These are phyloP conservation scores for Exidia glandulosa DNA, from an alignment of 768 basidiomycete species.

Conservation along the genomic window DNA sequence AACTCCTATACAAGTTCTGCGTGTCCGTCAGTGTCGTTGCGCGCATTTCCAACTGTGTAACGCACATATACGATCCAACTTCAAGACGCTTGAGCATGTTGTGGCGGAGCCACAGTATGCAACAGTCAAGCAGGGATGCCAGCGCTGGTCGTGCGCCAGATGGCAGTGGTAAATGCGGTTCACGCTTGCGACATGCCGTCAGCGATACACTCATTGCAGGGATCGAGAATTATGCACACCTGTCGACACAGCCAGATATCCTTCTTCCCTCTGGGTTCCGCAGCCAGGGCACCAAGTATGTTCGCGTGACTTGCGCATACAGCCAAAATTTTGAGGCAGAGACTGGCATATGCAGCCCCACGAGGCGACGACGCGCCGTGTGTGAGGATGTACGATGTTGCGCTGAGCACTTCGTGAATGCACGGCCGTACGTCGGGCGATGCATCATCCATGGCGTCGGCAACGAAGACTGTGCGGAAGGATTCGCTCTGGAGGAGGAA, in stretches of 20 bases:
- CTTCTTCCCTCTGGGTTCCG: slow-evolving; percentile 20
- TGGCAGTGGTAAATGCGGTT: slow-evolving; percentile 37
- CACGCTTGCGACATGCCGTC: slow-evolving; percentile 25
- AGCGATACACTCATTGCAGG: too few species aligned
- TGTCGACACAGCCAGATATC: slow-evolving; percentile 52
- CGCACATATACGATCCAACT: slow-evolving; percentile 45
- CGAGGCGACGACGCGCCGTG: slow-evolving; percentile 54
- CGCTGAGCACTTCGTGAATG: slow-evolving; percentile 37
- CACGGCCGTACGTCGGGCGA: slow-evolving; percentile 23
- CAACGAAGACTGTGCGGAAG: slow-evolving; percentile 37
- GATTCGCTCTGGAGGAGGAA: slow-evolving; percentile 39
- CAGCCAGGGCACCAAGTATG: slow-evolving; percentile 35
- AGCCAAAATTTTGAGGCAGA: slow-evolving; percentile 44
- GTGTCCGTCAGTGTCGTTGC: background rate
- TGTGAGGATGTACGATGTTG: slow-evolving; percentile 55
- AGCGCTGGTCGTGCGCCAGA: slow-evolving; percentile 32
- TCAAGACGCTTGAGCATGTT: slow-evolving; percentile 56
- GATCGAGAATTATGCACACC: too few species aligned
- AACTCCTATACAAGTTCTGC: slow-evolving; percentile 44
- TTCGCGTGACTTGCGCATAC: slow-evolving; percentile 37
- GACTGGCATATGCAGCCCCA: slow-evolving; percentile 49
- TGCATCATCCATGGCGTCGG: slow-evolving; percentile 13
- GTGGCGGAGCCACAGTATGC: slow-evolving; percentile 58
- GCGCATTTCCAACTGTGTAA: background rate
- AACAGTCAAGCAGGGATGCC: slow-evolving; percentile 56